phyloP scores from a whole-genome alignment of 2,329 filamentous ascomycete species.

The Davidsoniella virescens region DNA sequence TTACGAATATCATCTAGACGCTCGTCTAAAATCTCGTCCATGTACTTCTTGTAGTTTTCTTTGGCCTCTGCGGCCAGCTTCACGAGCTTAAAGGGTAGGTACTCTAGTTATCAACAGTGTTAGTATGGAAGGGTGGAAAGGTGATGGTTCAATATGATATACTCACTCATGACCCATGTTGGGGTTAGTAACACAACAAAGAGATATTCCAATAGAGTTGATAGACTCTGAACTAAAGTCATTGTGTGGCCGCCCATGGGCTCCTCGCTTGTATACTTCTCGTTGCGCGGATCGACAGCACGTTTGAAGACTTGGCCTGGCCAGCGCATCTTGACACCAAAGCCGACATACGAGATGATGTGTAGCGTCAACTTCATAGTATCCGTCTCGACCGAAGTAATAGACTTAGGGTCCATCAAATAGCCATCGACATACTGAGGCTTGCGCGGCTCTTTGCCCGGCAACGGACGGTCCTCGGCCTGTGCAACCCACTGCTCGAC shows the following conservation, averaged over 20 bases:
- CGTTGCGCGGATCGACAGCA: slow-evolving; percentile 27
- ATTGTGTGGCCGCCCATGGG: slow-evolving; percentile 39
- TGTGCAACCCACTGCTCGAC: slow-evolving; percentile 38
- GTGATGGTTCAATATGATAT: background rate
- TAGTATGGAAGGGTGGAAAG: background rate
- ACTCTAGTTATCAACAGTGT: slow-evolving; percentile 17
- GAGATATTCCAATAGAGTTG: slow-evolving; percentile 45
- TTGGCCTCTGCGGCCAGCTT: slow-evolving; percentile 37
- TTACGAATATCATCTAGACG: slow-evolving; percentile 32
- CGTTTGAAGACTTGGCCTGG: slow-evolving; percentile 40
- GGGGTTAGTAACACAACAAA: slow-evolving; percentile 45
- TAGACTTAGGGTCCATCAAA: slow-evolving; percentile 18
- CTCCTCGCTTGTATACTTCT: slow-evolving; percentile 31
- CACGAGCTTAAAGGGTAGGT: slow-evolving; percentile 34
- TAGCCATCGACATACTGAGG: slow-evolving; percentile 15
- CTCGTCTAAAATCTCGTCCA: slow-evolving; percentile 49
- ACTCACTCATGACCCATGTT: slow-evolving; percentile 35
- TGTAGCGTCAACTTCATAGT: slow-evolving; percentile 46
- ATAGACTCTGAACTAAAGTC: slow-evolving; percentile 49
- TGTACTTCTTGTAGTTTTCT: slow-evolving; percentile 50
- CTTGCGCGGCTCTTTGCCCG: background rate
- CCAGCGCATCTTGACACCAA: slow-evolving; percentile 46
- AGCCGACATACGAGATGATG: slow-evolving; percentile 51
- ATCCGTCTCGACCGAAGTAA: slow-evolving; percentile 43
- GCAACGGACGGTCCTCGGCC: background rate